phyloP scores from a whole-genome alignment of 2,329 filamentous ascomycete genomes.

The Ceratocystis huliohia region DNA sequence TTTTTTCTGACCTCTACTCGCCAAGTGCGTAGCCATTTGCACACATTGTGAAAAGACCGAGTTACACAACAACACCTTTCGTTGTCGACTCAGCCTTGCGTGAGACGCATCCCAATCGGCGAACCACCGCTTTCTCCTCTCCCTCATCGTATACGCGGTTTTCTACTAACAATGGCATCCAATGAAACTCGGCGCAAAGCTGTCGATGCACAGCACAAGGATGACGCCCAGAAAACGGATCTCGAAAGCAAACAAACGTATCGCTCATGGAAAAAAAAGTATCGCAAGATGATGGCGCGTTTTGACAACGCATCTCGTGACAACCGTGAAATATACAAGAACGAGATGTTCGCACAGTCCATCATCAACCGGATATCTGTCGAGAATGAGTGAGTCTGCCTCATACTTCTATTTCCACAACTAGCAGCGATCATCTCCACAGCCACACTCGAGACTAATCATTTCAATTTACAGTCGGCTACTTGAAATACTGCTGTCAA shows the following conservation, averaged over 20 bases:
- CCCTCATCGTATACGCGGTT: not conserved
- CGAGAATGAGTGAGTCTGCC: slow-evolving; percentile 68
- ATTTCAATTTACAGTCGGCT: slow-evolving; percentile 50
- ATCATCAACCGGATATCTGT: slow-evolving; percentile 74
- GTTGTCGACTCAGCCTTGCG: not conserved
- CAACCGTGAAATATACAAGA: slow-evolving; percentile 68
- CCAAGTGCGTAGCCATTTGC: not conserved
- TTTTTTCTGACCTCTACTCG: not conserved
- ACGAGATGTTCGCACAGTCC: slow-evolving; percentile 67
- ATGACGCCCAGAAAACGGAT: slow-evolving; percentile 31
- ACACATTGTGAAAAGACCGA: not conserved
- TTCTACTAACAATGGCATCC: slow-evolving; percentile 13
- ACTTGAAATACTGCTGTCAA: slow-evolving; percentile 74
- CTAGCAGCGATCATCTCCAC: not conserved
- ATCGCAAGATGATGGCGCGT: slow-evolving; percentile 71
- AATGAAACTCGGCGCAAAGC: slow-evolving; percentile 19
- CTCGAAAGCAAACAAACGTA: slow-evolving; percentile 41
- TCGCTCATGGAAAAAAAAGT: slow-evolving; percentile 82
- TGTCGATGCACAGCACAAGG: slow-evolving; percentile 8
- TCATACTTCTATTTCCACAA: not conserved
- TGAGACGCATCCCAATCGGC: not conserved
- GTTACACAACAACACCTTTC: not conserved
- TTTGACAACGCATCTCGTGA: slow-evolving; percentile 70
- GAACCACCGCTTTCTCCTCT: not conserved
- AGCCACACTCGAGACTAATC: slow-evolving; percentile 20